A percentile compares a stretch with the other conserved stretches of the same genome.
Conservation (phyloP, 2,329 filamentous ascomycete genomes). For the Geosmithia flava region DNA sequence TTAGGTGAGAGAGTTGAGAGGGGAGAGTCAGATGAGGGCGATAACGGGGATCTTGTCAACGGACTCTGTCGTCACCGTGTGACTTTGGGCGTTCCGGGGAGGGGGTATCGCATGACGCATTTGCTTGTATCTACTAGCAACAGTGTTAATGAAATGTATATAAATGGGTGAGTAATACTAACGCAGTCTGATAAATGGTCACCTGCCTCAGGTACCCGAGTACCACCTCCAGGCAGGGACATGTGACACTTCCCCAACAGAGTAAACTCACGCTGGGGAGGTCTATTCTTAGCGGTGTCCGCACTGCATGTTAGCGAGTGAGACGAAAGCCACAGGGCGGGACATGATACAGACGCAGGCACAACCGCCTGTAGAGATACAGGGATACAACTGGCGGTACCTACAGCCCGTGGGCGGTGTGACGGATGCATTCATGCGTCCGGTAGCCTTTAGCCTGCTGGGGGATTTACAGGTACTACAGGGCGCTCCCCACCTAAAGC, state of each 20-base stretch:
- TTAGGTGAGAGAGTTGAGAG: background rate
- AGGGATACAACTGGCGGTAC: too few relatives aligned
- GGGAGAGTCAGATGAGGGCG: background rate
- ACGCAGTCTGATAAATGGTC: conserved; percentile 2
- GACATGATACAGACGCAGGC: too few relatives aligned
- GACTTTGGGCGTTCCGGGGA: background rate
- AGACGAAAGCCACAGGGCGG: background rate
- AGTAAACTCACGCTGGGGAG: background rate
- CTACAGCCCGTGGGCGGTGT: too few relatives aligned
- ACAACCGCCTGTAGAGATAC: too few relatives aligned
- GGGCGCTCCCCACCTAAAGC: too few relatives aligned
- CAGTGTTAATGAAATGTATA: background rate
- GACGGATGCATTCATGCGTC: too few relatives aligned
- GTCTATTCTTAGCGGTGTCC: background rate
- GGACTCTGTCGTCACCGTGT: background rate
- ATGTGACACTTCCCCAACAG: conserved; percentile 2
- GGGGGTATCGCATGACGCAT: background rate
- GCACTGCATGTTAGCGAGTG: background rate
- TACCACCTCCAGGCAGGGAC: background rate
- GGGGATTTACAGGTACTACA: too few relatives aligned
- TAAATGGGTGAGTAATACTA: background rate
- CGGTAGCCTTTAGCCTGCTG: too few relatives aligned
- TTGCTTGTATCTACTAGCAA: background rate
- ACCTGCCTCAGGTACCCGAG: background rate
- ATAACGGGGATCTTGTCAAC: conserved; percentile 1